Percentiles rank a stretch among this genome's conserved stretches.
Evolutionary conservation across 257 asterid species (phyloP).

Genomic region (Salvia rosmarinus): DNA sequence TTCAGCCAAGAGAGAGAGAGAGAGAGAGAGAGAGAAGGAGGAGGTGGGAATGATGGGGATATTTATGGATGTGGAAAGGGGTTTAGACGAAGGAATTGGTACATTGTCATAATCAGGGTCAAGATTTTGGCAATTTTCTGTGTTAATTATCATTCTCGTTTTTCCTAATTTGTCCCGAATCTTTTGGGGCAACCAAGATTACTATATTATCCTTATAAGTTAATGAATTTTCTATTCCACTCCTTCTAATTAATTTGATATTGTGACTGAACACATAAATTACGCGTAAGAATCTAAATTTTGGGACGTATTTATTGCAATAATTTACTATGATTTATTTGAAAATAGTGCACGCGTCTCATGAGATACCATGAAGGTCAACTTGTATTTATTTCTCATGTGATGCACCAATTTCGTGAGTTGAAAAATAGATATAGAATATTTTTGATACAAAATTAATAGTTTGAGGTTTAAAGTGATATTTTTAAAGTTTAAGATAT

Average conservation of each 20-base stretch:
- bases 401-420: no score
- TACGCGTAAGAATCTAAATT: not conserved
- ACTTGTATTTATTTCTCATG: no score
- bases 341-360: not conserved
- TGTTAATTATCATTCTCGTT: not conserved
- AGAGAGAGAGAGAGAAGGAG: constrained; percentile 10
- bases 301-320: not conserved
- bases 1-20: constrained; percentile 26
- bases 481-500: no score
- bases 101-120: constrained; percentile 41
- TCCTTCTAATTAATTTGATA: not conserved
- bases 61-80: constrained; percentile 39
- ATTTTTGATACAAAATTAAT: no score
- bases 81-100: constrained; percentile 36
- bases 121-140: constrained; percentile 30
- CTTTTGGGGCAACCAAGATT: constrained; percentile 9
- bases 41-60: not conserved
- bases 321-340: not conserved
- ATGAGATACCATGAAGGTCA: no score
- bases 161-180: constrained; percentile 21
- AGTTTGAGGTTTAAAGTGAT: no score
- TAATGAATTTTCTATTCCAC: not conserved
- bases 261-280: not conserved
- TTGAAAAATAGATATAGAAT: no score
- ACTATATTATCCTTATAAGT: constrained; percentile 11